These are phyloP conservation scores for Aspergillus neotritici DNA, from an alignment of 2,329 filamentous ascomycete genomes.

Conservation along the genomic window DNA sequence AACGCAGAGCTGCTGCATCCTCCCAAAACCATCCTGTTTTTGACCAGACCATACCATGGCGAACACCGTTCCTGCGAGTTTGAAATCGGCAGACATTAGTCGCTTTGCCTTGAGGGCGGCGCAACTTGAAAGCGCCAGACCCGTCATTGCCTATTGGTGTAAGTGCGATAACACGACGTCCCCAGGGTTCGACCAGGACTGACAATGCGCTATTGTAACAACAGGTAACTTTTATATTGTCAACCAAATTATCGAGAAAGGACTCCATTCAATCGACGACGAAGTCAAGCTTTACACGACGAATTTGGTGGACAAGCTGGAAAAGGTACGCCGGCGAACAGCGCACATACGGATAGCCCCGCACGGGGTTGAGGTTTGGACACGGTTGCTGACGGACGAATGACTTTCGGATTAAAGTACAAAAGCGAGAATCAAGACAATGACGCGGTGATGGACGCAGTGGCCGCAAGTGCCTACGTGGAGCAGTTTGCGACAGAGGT, in stretches of 20 bases:
- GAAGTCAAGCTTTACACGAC: conserved; percentile 78
- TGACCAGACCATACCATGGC: conserved; percentile 54
- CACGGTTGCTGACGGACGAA: conserved; percentile 1
- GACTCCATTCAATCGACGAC: conserved; percentile 70
- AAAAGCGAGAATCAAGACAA: conserved; percentile 70
- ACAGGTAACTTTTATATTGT: conserved; percentile 86
- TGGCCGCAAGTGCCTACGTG: conserved; percentile 82
- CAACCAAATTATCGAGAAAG: conserved; percentile 78
- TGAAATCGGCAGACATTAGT: conserved; percentile 75
- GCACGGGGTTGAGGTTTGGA: not conserved
- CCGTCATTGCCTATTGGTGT: conserved; percentile 95
- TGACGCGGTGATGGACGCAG: conserved; percentile 78
- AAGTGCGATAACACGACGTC: conserved; percentile 35
- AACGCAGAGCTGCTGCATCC: no score
- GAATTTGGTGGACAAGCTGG: conserved; percentile 82
- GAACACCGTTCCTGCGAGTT: conserved; percentile 60
- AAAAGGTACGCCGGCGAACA: conserved; percentile 52
- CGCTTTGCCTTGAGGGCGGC: conserved; percentile 77
- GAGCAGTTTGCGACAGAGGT: conserved; percentile 91
- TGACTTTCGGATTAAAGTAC: conserved; percentile 42
- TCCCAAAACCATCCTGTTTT: no score
- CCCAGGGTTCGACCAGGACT: conserved; percentile 10
- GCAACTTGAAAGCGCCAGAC: conserved; percentile 78
- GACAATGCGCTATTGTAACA: conserved; percentile 6
- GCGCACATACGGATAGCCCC: not conserved